Conservation (phyloP, 2,329 filamentous ascomycete species). For the Diaporthe sp. region DNA sequence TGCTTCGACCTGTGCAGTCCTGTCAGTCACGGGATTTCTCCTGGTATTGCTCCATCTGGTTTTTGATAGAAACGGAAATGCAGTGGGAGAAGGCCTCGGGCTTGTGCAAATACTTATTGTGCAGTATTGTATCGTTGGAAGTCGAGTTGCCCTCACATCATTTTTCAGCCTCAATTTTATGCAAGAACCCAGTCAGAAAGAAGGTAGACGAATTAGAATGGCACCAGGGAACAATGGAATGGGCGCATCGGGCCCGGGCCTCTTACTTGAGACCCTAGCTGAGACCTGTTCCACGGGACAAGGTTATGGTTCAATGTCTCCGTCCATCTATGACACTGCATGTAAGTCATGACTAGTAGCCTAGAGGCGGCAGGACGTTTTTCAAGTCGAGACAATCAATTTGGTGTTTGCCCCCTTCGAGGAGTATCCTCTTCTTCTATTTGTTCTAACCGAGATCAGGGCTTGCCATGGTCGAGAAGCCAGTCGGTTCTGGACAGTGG, state of each 20-base stretch:
- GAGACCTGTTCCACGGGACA: background rate
- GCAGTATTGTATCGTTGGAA: too few species aligned
- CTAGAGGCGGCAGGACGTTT: background rate
- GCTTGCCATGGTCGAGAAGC: background rate
- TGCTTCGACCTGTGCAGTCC: background rate
- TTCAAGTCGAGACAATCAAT: background rate
- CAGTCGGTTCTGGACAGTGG: background rate
- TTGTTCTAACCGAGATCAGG: background rate
- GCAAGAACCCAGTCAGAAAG: background rate
- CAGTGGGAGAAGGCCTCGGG: too few species aligned
- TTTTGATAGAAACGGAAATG: background rate
- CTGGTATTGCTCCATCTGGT: background rate
- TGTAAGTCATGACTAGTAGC: background rate
- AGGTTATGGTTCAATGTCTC: background rate
- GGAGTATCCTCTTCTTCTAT: background rate
- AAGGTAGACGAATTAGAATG: background rate
- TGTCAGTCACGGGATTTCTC: background rate
- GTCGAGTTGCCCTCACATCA: background rate
- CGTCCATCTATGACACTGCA: conserved; percentile 8
- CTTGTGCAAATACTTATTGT: too few species aligned
- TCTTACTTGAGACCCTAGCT: background rate
- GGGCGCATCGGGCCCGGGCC: background rate
- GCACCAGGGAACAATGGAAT: background rate
- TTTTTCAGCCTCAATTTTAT: background rate
- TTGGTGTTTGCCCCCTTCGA: background rate